Base-by-base conservation (phyloP, 495 filamentous ascomycete species). In the Melanomma pulvis-pyrius region DNA sequence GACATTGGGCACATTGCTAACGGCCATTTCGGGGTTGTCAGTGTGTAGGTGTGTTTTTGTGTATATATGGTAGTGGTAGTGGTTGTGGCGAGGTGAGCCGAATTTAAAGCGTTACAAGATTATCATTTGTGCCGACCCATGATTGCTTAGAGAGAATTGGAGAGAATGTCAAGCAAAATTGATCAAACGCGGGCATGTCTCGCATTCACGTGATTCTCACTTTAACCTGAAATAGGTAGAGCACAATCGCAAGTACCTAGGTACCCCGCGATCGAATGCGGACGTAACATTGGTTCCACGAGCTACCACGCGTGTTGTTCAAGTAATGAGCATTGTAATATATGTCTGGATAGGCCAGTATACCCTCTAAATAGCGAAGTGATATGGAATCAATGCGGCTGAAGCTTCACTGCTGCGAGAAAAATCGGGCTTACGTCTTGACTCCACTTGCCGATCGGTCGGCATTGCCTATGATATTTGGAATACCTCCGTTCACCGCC, bases 1-100 rank as follows among this genome's bases (percentile, higher is more conserved):
- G 39, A 79, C 71, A 63, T 67, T 67, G 19, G 57, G 62, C 17
- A 29, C 49, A 15, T 24, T 30, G 64, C 56, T 11, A 22, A 22
- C 22, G 22, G 51, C 51, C 57, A 61, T 67, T 24, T 12, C 32
- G 32, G 34, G 49, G 50, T 11, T 26, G 30, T 13, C 12, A 15
- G 32, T 30, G 21, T n/a, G n/a, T n/a, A n/a, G n/a, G n/a, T n/a
- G n/a, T n/a, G n/a, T n/a, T n/a, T n/a, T n/a, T n/a, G n/a, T n/a
- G n/a, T n/a, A n/a, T n/a, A n/a, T n/a, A n/a, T 13, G 32, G 32
- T 36, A 6, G 32, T 13, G 32, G 32, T 36, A 6, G 32, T 36
- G 32, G 32, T 36, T 13, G 39, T 44, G 39, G 39, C n/a, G 39
- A 44, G 13, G 32, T 36, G 32, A 36, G 32, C 32, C 32, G 6